These are phyloP conservation scores for Serendipita sp. DNA, from an alignment of 768 basidiomycete genomes.

Conservation along the genomic window DNA sequence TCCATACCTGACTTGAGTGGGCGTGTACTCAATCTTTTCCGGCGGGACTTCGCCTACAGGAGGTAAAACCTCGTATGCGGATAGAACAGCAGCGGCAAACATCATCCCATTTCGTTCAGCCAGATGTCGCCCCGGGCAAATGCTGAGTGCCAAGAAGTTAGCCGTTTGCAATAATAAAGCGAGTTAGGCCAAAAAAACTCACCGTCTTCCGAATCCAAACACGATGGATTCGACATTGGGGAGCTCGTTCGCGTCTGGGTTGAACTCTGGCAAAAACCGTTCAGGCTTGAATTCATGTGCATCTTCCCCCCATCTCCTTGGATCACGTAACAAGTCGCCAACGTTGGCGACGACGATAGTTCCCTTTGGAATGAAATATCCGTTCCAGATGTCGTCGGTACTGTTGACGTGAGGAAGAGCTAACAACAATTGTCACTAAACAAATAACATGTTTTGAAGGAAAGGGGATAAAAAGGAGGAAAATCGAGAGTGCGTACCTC, in stretches of 20 bases:
- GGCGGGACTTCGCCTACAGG: neutral
- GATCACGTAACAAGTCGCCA: neutral
- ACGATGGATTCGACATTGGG: neutral
- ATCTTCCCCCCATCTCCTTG: neutral
- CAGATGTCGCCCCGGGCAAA: neutral
- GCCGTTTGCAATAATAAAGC: neutral
- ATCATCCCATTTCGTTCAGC: neutral
- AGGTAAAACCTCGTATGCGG: neutral
- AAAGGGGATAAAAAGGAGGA: neutral
- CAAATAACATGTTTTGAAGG: neutral
- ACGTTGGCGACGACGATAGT: conserved; percentile 9
- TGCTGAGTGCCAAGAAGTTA: neutral
- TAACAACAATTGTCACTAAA: conserved; percentile 9
- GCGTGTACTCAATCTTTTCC: too few relatives aligned
- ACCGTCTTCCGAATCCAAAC: neutral
- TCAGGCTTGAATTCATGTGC: neutral
- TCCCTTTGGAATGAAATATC: conserved; percentile 10
- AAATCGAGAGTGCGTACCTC: neutral
- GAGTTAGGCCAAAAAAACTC: neutral
- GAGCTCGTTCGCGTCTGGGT: neutral
- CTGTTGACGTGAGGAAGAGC: conserved; percentile 13
- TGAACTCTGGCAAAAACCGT: neutral
- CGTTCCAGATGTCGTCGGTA: conserved; percentile 4
- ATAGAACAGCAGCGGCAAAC: neutral
- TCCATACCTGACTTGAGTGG: too few relatives aligned